Evolutionary conservation across 768 basidiomycete genomes (phyloP).

Genomic region (Asterophora parasitica): DNA sequence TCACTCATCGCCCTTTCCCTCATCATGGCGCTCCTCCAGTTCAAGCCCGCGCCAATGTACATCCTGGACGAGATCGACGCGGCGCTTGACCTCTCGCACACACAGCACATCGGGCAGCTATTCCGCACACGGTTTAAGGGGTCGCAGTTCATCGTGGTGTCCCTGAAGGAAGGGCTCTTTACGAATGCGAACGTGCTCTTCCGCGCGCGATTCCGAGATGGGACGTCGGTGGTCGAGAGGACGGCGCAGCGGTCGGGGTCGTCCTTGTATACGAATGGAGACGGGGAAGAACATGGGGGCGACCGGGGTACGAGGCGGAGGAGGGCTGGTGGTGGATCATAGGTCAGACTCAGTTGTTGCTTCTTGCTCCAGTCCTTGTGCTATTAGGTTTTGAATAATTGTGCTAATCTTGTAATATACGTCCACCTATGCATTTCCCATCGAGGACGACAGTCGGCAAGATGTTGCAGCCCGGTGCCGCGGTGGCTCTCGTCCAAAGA

Average conservation of each 20-base stretch:
- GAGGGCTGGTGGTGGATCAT: conserved; percentile 24
- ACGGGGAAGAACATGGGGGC: conserved; percentile 26
- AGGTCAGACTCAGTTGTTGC: neutral
- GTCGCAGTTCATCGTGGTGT: conserved; percentile 97
- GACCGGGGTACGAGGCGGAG: conserved; percentile 27
- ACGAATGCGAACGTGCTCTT: conserved; percentile 97
- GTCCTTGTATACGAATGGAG: conserved; percentile 34
- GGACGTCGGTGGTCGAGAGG: conserved; percentile 85
- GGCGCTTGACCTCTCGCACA: conserved; percentile 92
- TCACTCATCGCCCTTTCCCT: conserved; percentile 96
- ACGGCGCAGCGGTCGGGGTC: conserved; percentile 65
- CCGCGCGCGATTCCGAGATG: conserved; percentile 88
- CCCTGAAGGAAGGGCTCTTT: conserved; percentile 94
- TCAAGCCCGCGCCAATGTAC: conserved; percentile 99
- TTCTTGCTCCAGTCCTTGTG: conserved; percentile 2
- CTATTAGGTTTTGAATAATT: conserved; percentile 8
- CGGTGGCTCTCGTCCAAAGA: too few species aligned
- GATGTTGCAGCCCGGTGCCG: too few species aligned
- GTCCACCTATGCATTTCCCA: too few species aligned
- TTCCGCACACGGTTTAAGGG: conserved; percentile 97
- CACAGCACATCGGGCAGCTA: conserved; percentile 96
- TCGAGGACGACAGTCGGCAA: too few species aligned
- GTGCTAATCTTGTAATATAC: too few species aligned
- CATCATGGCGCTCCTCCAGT: conserved; percentile 98
- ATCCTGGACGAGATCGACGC: conserved; percentile 99